These are phyloP conservation scores for Calocera cornea DNA, from an alignment of 768 basidiomycete genomes.

Conservation along the genomic window DNA sequence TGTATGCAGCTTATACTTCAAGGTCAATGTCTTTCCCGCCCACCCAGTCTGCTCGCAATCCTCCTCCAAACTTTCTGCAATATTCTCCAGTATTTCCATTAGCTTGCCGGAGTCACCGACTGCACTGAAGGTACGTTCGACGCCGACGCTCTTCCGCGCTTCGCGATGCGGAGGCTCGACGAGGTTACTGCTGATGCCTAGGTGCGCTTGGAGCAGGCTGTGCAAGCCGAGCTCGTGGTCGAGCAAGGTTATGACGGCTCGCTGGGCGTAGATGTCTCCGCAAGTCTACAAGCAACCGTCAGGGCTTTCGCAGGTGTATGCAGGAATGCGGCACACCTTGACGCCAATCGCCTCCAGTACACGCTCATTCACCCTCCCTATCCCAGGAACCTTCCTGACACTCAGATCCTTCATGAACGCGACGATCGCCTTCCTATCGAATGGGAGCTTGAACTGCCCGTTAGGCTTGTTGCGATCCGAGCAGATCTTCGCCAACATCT, in stretches of 20 bases:
- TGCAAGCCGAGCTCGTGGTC: conserved; percentile 74
- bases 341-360: conserved; percentile 77
- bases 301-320: neutral
- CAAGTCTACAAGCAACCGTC: conserved; percentile 44
- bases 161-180: conserved; percentile 65
- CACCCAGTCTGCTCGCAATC: conserved; percentile 73
- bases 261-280: conserved; percentile 70
- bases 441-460: conserved; percentile 70
- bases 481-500: conserved; percentile 96
- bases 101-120: conserved; percentile 53
- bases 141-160: conserved; percentile 83
- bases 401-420: conserved; percentile 69
- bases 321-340: conserved; percentile 36
- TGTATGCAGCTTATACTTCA: conserved; percentile 87
- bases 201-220: conserved; percentile 62
- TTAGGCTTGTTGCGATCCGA: conserved; percentile 95
- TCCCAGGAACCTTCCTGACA: conserved; percentile 69
- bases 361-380: conserved; percentile 83
- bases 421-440: conserved; percentile 47
- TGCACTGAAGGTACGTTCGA: conserved; percentile 73
- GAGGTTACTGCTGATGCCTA: conserved; percentile 75
- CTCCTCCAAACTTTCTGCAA: conserved; percentile 65
- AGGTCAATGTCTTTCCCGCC: conserved; percentile 75
- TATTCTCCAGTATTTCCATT: conserved; percentile 60
- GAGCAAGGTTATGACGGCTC: conserved; percentile 63